Base-by-base conservation (phyloP, 495 filamentous ascomycete genomes). In the Aspergillus biplanus region DNA sequence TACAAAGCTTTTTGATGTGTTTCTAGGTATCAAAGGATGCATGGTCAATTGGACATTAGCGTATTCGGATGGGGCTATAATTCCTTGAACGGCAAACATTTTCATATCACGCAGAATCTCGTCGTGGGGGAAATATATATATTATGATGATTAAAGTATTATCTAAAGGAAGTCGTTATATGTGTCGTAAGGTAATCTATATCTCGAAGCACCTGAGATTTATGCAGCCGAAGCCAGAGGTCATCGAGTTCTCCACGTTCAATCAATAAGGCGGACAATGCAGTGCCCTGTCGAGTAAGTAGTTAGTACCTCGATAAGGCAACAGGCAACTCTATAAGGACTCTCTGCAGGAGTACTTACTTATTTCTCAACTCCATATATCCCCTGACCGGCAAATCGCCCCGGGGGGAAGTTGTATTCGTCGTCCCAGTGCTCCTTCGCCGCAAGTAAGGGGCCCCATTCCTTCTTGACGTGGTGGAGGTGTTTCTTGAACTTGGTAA, bases 331-430 rank as follows among this genome's bases (percentile, higher is more conserved):
- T 44, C 11, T 5, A 39, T 2, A 58, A 1, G 21, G 21, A 27
- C 21, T 27, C 21, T 27, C 21, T 27, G 21, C 21, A 27, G 21
- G 1, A 27, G 21, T 27, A 27, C 21, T 27, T 27, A 27, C 21
- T 27, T 27, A 27, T 27, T 27, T 63, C 7, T 18, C 33, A 18
- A 42, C 54, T 21, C 34, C 33, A 39, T 60, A 18, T 32, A 59
- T 18, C 4, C 65, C 67, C 42, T 75, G 71, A 1, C 73, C 73
- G 8, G 69, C 69, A 63, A 69, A 73, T 37, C 67, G 58, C 0
- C 73, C 73, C 3, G 71, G 58, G 11, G 64, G 62, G 54, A 75
- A 73, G 27, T 70, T 75, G 52, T 75, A 75, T 50, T 73, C 73
- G 33, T 71, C 69, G 7, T 73, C 67, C 59, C 68, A 65, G 32